phyloP scores from a whole-genome alignment of 129 eudicot genomes.

The Chrysanthemum seticuspe region DNA sequence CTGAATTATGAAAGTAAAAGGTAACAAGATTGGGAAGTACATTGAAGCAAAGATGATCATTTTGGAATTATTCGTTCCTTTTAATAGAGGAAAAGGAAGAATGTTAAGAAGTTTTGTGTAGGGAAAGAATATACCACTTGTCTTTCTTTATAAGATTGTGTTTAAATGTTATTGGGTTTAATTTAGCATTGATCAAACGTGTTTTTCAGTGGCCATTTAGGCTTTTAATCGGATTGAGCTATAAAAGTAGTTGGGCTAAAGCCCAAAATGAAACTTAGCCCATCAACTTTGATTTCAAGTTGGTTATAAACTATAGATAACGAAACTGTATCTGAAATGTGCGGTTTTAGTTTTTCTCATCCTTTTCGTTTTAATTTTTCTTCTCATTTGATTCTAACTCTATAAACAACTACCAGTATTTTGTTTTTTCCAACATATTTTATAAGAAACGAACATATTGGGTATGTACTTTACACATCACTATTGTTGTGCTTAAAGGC shows the following conservation, averaged over 20 bases:
- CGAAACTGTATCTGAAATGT: too few relatives aligned
- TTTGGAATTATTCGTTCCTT: constrained; percentile 34
- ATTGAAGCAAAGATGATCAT: constrained; percentile 18
- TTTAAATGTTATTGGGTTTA: neutral
- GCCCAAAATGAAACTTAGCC: neutral
- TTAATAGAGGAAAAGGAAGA: constrained; percentile 28
- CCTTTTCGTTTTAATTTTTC: too few relatives aligned
- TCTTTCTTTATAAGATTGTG: neutral
- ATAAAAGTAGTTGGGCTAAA: neutral
- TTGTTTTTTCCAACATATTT: too few relatives aligned
- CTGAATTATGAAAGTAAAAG: constrained; percentile 4
- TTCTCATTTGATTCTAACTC: too few relatives aligned
- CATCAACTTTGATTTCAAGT: neutral
- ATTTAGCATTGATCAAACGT: neutral
- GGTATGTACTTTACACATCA: too few relatives aligned
- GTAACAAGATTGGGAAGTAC: constrained; percentile 14
- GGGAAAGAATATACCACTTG: neutral
- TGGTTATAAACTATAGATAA: neutral
- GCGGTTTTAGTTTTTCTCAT: too few relatives aligned
- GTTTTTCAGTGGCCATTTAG: too few relatives aligned
- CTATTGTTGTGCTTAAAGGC: too few relatives aligned
- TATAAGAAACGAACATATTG: too few relatives aligned
- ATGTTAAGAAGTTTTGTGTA: constrained; percentile 17
- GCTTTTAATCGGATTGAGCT: neutral
- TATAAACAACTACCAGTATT: too few relatives aligned